A percentile compares a stretch with the other conserved stretches of the same genome.
phyloP scores from a whole-genome alignment of 305 asterid species.

The Rubia peregrina region DNA sequence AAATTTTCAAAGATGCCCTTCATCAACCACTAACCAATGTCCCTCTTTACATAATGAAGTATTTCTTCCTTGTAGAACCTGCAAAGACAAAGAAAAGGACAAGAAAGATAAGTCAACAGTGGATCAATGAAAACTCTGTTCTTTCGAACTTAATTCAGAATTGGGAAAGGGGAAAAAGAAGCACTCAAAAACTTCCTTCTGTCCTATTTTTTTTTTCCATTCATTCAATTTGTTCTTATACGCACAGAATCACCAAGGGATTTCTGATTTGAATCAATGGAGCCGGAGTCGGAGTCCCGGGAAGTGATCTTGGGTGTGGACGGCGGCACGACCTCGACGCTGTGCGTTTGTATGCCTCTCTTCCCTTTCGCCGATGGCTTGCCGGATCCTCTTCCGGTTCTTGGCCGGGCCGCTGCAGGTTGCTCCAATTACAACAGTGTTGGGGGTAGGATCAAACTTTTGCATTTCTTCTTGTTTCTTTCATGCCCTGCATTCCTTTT shows the following conservation, averaged over 20 bases:
- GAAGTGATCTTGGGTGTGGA: constrained; percentile 77
- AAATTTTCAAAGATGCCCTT: too few relatives aligned
- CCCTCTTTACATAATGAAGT: too few relatives aligned
- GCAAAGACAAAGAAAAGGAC: too few relatives aligned
- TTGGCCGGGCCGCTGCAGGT: constrained; percentile 70
- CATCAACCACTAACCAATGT: too few relatives aligned
- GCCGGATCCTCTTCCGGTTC: constrained; percentile 70
- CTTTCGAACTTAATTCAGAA: background rate
- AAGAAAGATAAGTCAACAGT: too few relatives aligned
- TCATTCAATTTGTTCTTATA: background rate
- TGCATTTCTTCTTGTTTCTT: background rate
- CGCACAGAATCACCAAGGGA: background rate
- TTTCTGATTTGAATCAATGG: constrained; percentile 10
- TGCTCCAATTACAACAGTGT: constrained; percentile 93
- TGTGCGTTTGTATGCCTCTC: constrained; percentile 80
- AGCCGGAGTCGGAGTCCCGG: constrained; percentile 12
- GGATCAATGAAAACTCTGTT: background rate
- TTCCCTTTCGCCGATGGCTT: constrained; percentile 39
- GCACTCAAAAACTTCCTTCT: background rate
- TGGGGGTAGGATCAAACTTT: constrained; percentile 50
- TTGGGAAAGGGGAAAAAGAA: background rate
- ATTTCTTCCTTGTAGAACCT: too few relatives aligned
- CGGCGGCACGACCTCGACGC: constrained; percentile 88
- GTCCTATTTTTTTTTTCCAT: background rate
- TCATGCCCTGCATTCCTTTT: background rate